Base-by-base conservation (phyloP, 2,329 filamentous ascomycete species). In the Sporothrix luriei region DNA sequence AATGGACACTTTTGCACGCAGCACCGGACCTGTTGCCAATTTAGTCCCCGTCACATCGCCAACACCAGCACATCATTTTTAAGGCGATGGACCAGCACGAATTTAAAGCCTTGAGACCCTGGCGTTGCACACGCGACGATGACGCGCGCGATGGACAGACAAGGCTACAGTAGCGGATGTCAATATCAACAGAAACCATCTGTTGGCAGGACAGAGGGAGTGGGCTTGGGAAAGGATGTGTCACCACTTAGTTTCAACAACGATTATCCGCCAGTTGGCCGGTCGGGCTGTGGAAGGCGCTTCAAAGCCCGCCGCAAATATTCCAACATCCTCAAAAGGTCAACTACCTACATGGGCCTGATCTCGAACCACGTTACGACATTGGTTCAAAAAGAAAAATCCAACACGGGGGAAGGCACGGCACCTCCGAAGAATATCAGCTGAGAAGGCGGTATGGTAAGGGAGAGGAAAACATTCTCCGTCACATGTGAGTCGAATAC, bases 21-120 rank as follows among this genome's bases (percentile, higher is more conserved):
- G 66, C 19, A 62, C 40, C 67, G 29, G 55, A 64, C 64, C 33
- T 54, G 21, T 69, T n/a, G 48, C 57, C 57, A 69, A 43, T 69
- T 69, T 69, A 69, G 67, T 48, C 57, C 51, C 67, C 67, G 67
- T 69, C 67, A 64, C 67, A 69, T 69, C 57, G 66, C 29, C 55
- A 51, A 62, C 48, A 62, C 54, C 43, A 62, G 55, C 57, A 21
- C n/a, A 62, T 21, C 57, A 61, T 61, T 61, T 61, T 59, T 61
- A 24, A 62, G 38, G 57, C 57, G 38, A 62, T 46, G 51, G 24
- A 59, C 29, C 24, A 59, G n/a, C 54, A 40, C 43, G n/a, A 68
- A 29, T 55, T 54, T 43, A 43, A 69, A 64, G 57, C 48, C 52
- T 55, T 40, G 49, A 46, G 49, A 69, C 67, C 67, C 57, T 48